Evolutionary conservation across 345 rosid species (phyloP), one percentile per base, ranked within the genome.

Genomic region (Dipteronia dyeriana): DNA sequence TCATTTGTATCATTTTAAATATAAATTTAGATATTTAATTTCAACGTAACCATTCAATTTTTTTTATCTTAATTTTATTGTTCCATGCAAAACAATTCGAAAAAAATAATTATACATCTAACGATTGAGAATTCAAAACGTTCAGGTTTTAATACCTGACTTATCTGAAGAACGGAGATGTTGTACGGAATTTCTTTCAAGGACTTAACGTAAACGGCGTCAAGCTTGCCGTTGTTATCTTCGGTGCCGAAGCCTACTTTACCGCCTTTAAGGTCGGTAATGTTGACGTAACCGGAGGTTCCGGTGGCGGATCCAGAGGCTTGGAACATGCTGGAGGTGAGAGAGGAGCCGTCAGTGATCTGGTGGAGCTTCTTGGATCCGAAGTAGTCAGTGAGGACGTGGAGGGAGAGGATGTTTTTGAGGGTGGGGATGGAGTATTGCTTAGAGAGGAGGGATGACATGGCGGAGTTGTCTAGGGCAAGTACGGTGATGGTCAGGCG

Each of bases 311-410:
- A 75, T 0, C 99, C 99, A 12, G 98, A 89, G 68, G 98, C 90
- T 81, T 96, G 99, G 76, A 92, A 96, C 94, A 96, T 85, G 34
- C 98, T 88, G 20, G 98, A 86, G 39, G 95, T 85, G 66, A 91
- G 76, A 12, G 97, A 83, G 1, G 92, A 79, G 61, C 97, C 93
- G 66, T 84, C 80, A 11, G 88, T 87, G 77, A 96, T 88, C 81
- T 91, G 98, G 87, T 94, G 98, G 49, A 96, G 94, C 80, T 96
- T 96, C 86, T 86, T 93, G 84, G 97, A 59, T 25, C 98, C 98
- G 72, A 87, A 96, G 90, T 94, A 96, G 82, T 96, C 98, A 20
- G 91, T 88, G 12, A 96, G 88, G 76, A 96, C 92, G 68, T 96
- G 99, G 74, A 91, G 92, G 59, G 99, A 92, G 61, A 96, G 93